Conservation (phyloP, 306 rosid species). For the Cicer bijugum region DNA sequence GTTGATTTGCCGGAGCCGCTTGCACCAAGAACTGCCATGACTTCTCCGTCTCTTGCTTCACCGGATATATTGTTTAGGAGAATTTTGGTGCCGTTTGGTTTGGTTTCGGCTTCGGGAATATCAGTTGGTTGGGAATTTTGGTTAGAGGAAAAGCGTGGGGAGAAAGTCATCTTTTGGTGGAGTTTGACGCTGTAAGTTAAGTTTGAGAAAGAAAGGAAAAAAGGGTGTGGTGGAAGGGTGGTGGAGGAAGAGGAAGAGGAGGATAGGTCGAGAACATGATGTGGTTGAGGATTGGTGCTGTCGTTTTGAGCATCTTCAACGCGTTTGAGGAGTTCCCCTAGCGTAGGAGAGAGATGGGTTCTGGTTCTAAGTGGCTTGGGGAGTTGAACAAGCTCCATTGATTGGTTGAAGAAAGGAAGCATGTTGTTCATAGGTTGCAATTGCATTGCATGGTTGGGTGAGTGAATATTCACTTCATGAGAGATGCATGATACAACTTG, state of each 20-base stretch:
- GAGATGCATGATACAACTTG: background rate
- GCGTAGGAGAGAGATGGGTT: slow-evolving; percentile 50
- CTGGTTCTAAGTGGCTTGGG: slow-evolving; percentile 1
- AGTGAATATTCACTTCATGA: background rate
- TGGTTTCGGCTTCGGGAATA: background rate
- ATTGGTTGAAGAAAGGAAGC: slow-evolving; percentile 52
- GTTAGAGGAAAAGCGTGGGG: slow-evolving; percentile 34
- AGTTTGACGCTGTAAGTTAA: slow-evolving; percentile 73
- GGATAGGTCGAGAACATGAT: slow-evolving; percentile 45
- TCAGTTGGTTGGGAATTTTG: background rate
- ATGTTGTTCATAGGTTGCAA: slow-evolving; percentile 13
- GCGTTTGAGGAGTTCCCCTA: slow-evolving; percentile 72
- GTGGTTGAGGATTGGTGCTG: background rate
- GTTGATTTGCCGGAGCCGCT: slow-evolving; percentile 97
- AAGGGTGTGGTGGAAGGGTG: slow-evolving; percentile 49
- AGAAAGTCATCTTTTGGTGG: slow-evolving; percentile 46
- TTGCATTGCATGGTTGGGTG: slow-evolving; percentile 35
- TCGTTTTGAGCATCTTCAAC: slow-evolving; percentile 68
- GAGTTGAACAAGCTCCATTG: slow-evolving; percentile 59
- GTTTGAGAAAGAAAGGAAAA: slow-evolving; percentile 70
- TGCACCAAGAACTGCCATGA: slow-evolving; percentile 93
- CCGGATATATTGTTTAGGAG: slow-evolving; percentile 79
- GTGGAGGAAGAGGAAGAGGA: slow-evolving; percentile 31
- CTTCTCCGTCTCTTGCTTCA: slow-evolving; percentile 86
- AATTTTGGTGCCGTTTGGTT: slow-evolving; percentile 48